Conservation (phyloP, 1,139 yeast species). For the Yarrowia galli region DNA sequence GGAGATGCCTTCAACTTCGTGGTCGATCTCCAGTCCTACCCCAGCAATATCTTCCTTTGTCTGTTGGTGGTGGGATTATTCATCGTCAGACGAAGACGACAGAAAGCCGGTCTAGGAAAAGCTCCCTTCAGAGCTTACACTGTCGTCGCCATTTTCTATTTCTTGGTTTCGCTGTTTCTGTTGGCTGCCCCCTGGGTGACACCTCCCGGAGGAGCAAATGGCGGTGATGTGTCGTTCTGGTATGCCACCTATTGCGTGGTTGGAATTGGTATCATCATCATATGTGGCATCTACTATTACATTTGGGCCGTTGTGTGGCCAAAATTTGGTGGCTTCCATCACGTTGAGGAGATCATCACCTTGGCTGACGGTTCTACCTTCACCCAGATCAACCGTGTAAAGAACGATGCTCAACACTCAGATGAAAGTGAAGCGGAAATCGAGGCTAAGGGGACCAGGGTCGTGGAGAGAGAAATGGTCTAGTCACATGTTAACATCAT, state of each 20-base stretch:
- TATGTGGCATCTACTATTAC: constrained; percentile 51
- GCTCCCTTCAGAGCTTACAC: constrained; percentile 22
- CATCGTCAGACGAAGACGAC: constrained; percentile 50
- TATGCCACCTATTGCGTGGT: constrained; percentile 35
- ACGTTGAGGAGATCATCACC: constrained; percentile 16
- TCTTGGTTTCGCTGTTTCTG: constrained; percentile 16
- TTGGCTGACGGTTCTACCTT: constrained; percentile 8
- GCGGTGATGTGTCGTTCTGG: constrained; percentile 55
- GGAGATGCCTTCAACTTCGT: constrained; percentile 59
- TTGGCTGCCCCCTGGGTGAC: constrained; percentile 54
- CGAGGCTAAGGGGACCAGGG: neutral
- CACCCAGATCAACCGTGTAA: constrained; percentile 15
- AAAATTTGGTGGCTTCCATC: constrained; percentile 10
- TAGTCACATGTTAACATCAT: neutral
- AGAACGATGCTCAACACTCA: neutral
- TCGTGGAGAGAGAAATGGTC: neutral
- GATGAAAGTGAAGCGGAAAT: constrained; percentile 2
- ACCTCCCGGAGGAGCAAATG: constrained; percentile 55
- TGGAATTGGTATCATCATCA: constrained; percentile 26
- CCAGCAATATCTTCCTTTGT: constrained; percentile 53
- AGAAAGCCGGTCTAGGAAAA: constrained; percentile 51
- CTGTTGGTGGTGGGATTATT: constrained; percentile 20
- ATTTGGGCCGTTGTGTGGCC: constrained; percentile 26
- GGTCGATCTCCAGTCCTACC: constrained; percentile 50
- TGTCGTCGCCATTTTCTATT: constrained; percentile 15